Evolutionary conservation across 805 yeast genomes (phyloP).

Genomic region (Wickerhamomyces subpelliculosus): DNA sequence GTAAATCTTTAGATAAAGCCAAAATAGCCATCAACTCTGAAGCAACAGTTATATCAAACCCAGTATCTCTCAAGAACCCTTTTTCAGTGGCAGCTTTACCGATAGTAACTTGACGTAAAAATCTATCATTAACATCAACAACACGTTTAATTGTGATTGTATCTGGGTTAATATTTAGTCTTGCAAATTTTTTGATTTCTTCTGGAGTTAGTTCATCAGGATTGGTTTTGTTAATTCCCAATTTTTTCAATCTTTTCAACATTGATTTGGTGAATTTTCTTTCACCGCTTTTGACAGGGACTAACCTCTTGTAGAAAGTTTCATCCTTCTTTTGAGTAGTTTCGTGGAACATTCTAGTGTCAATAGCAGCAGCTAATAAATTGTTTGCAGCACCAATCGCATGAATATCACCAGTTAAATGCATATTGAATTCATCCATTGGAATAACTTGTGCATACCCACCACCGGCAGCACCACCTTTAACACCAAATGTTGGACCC

Average conservation of each 20-base stretch:
- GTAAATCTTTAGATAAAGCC: conserved; percentile 63
- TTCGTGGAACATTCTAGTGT: conserved; percentile 83
- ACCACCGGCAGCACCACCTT: conserved; percentile 91
- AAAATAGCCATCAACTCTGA: conserved; percentile 82
- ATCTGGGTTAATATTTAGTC: conserved; percentile 72
- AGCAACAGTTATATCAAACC: conserved; percentile 81
- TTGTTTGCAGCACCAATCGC: conserved; percentile 81
- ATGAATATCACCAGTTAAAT: conserved; percentile 80
- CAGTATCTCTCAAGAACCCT: conserved; percentile 65
- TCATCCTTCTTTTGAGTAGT: conserved; percentile 62
- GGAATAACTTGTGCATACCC: conserved; percentile 85
- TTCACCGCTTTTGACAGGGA: conserved; percentile 66
- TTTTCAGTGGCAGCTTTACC: conserved; percentile 81
- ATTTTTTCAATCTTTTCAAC: conserved; percentile 57
- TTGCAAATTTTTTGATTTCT: conserved; percentile 57
- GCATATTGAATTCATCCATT: conserved; percentile 85
- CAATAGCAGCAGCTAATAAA: conserved; percentile 78
- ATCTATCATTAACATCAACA: conserved; percentile 79
- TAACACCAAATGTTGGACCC: conserved; percentile 87
- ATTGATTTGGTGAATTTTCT: conserved; percentile 63
- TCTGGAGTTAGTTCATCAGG: conserved; percentile 69
- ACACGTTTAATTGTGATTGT: conserved; percentile 79
- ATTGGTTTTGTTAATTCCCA: conserved; percentile 62
- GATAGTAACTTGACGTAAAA: conserved; percentile 68
- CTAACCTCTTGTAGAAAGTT: conserved; percentile 66